These are phyloP conservation scores for Elaeis guineensis DNA, from an alignment of 176 grass and related monocot species.

Conservation along the genomic window DNA sequence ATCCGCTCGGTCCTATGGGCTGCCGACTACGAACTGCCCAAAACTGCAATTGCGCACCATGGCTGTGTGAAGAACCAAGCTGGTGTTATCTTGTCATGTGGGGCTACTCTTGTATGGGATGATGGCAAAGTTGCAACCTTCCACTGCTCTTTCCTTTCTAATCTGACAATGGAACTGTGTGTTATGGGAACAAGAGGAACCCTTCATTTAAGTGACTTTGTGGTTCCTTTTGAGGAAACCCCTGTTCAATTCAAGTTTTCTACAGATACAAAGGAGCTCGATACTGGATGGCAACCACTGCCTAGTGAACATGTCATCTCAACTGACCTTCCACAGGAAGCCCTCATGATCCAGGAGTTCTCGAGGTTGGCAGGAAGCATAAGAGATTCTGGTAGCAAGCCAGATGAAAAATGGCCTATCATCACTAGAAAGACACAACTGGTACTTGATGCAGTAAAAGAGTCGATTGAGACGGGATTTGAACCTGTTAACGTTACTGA, in stretches of 20 bases:
- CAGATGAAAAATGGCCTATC: conserved; percentile 56
- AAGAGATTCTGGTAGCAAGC: conserved; percentile 36
- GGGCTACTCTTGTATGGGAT: conserved; percentile 41
- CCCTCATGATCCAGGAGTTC: conserved; percentile 64
- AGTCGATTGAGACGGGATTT: conserved; percentile 41
- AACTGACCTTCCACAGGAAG: conserved; percentile 57
- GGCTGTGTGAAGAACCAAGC: conserved; percentile 40
- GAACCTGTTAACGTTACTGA: conserved; percentile 32
- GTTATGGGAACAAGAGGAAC: conserved; percentile 47
- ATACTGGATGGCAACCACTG: conserved; percentile 38
- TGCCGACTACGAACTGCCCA: conserved; percentile 44
- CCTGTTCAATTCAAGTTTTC: conserved; percentile 29
- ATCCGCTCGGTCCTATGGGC: too few species aligned
- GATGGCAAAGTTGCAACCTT: conserved; percentile 46
- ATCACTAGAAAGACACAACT: conserved; percentile 68
- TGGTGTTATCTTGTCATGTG: conserved; percentile 52
- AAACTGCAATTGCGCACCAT: conserved; percentile 26
- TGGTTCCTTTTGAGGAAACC: conserved; percentile 54
- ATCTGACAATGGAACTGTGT: conserved; percentile 49
- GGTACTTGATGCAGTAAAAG: conserved; percentile 60
- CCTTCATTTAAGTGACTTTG: conserved; percentile 49
- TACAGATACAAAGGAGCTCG: conserved; percentile 15
- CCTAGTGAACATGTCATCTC: conserved; percentile 32
- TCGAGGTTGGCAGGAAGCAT: conserved; percentile 42
- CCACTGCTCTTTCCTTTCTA: conserved; percentile 52